Evolutionary conservation across 176 grass and related monocot species (phyloP).

Genomic region (Bothriochloa decipiens): DNA sequence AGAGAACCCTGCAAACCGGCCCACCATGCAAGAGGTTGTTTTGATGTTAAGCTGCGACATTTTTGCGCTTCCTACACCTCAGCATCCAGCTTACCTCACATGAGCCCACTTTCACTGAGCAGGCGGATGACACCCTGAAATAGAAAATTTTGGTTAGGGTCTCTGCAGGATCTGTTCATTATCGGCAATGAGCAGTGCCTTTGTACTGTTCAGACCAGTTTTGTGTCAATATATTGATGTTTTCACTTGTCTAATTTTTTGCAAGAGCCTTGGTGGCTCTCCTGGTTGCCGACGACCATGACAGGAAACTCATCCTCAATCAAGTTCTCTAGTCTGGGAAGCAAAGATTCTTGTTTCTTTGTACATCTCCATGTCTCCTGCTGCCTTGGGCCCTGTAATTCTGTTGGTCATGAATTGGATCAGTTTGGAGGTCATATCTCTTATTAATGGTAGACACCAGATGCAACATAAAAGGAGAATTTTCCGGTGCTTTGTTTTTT

Average conservation of each 20-base stretch:
- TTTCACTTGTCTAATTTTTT: not conserved
- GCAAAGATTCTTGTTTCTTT: not conserved
- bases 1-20: slow-evolving; percentile 25
- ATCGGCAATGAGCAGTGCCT: not conserved
- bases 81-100: slow-evolving; percentile 31
- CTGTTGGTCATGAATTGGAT: too few species aligned
- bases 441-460: too few species aligned
- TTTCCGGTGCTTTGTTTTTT: rapidly evolving
- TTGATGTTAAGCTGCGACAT: slow-evolving; percentile 25
- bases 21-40: slow-evolving; percentile 42
- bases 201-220: not conserved
- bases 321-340: not conserved
- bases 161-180: not conserved
- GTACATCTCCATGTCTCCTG: not conserved
- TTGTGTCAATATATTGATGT: not conserved
- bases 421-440: too few species aligned
- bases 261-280: not conserved
- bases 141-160: not conserved
- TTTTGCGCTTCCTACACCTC: not conserved
- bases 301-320: not conserved
- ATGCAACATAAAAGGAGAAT: too few species aligned
- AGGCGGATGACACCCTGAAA: not conserved
- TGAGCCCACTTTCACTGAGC: too few species aligned
- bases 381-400: too few species aligned
- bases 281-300: not conserved